Evolutionary conservation across 768 basidiomycete species (phyloP).

Genomic region (Tylopilus balloui): DNA sequence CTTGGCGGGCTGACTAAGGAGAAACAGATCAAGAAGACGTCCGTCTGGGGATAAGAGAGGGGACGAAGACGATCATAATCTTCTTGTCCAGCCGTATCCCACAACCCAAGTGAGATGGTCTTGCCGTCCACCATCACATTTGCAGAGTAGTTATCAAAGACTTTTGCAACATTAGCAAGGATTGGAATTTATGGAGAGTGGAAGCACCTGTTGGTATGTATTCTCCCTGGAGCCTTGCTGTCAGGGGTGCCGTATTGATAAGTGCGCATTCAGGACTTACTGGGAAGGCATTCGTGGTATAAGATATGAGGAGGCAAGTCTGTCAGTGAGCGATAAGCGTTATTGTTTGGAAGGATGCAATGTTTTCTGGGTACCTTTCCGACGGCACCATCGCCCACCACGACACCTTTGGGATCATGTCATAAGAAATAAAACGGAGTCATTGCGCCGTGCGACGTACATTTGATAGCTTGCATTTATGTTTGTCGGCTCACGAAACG

Average conservation of each 20-base stretch:
- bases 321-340: constrained; percentile 32
- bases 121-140: constrained; percentile 99
- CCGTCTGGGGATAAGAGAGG: constrained; percentile 97
- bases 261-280: constrained; percentile 44
- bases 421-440: constrained; percentile 29
- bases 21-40: constrained; percentile 99
- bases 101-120: constrained; percentile 95
- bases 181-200: background rate
- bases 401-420: constrained; percentile 65
- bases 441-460: constrained; percentile 40
- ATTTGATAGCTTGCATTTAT: constrained; percentile 90
- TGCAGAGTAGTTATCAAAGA: constrained; percentile 98
- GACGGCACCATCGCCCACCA: constrained; percentile 97
- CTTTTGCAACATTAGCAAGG: constrained; percentile 36
- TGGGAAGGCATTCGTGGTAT: constrained; percentile 97
- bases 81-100: constrained; percentile 99
- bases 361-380: constrained; percentile 68
- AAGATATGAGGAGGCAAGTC: constrained; percentile 99
- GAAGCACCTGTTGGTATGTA: constrained; percentile 88
- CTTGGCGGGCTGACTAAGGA: constrained; percentile 96
- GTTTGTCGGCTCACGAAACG: constrained; percentile 12
- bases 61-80: constrained; percentile 98
- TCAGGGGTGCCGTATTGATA: constrained; percentile 18
- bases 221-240: constrained; percentile 61
- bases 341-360: background rate